Evolutionary conservation across 2,329 filamentous ascomycete genomes (phyloP).

Genomic region (Sphaerulina musiva): DNA sequence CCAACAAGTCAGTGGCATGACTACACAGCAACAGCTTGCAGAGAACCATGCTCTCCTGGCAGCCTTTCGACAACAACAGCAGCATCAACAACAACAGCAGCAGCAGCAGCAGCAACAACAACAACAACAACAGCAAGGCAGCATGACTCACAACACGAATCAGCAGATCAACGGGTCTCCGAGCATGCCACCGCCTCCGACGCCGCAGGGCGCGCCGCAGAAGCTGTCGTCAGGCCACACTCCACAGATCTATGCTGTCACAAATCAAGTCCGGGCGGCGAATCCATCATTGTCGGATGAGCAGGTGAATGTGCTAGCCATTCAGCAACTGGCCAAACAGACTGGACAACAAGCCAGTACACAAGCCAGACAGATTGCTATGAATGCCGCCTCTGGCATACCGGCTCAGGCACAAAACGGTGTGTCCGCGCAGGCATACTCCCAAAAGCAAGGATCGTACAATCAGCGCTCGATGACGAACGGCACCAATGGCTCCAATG

Average conservation of each 20-base stretch:
- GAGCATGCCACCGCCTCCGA: conserved; percentile 35
- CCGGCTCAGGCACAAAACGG: conserved; percentile 11
- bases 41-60: conserved; percentile 30
- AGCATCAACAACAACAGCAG: conserved; percentile 18
- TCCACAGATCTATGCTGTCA: conserved; percentile 49
- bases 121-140: conserved; percentile 20
- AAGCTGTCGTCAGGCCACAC: conserved; percentile 49
- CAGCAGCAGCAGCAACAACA: conserved; percentile 18
- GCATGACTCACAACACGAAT: conserved; percentile 16
- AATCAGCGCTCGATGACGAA: conserved; percentile 16
- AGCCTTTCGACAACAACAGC: conserved; percentile 25
- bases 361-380: conserved; percentile 34
- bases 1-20: conserved; percentile 26
- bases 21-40: conserved; percentile 31
- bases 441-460: conserved; percentile 25
- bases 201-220: conserved; percentile 36
- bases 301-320: conserved; percentile 49
- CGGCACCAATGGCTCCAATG: conserved; percentile 9
- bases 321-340: conserved; percentile 38
- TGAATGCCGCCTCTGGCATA: conserved; percentile 36
- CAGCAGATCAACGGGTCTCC: conserved; percentile 31
- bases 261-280: conserved; percentile 46
- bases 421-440: conserved; percentile 22
- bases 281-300: conserved; percentile 49
- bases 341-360: conserved; percentile 21